These are phyloP conservation scores for Hymenoscyphus albidus DNA, from an alignment of 2,329 filamentous ascomycete genomes.

Conservation along the genomic window DNA sequence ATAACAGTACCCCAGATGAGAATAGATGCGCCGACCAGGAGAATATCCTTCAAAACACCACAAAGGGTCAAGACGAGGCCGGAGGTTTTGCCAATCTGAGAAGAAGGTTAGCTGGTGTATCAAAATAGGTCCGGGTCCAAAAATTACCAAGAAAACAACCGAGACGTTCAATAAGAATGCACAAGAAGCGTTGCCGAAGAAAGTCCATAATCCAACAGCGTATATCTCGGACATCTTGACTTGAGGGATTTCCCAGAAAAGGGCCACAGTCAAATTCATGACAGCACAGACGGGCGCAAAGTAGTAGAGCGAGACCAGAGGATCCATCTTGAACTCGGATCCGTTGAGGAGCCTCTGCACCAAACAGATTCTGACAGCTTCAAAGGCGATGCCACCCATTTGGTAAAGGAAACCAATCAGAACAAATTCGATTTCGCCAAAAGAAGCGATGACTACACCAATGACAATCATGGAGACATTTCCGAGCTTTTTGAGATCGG, in stretches of 20 bases:
- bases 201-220: conserved; percentile 67
- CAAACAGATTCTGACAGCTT: conserved; percentile 79
- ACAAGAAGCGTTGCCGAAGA: conserved; percentile 72
- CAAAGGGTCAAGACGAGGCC: conserved; percentile 82
- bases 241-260: conserved; percentile 69
- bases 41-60: conserved; percentile 83
- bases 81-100: conserved; percentile 80
- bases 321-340: conserved; percentile 88
- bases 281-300: conserved; percentile 79
- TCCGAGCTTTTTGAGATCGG: conserved; percentile 80
- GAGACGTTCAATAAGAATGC: conserved; percentile 82
- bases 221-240: conserved; percentile 68
- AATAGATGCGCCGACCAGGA: conserved; percentile 77
- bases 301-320: conserved; percentile 84
- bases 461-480: conserved; percentile 95
- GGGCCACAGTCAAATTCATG: conserved; percentile 73
- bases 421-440: conserved; percentile 94
- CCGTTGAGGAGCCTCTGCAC: conserved; percentile 79
- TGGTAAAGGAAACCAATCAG: conserved; percentile 76
- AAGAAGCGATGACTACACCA: conserved; percentile 89
- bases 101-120: conserved; percentile 10
- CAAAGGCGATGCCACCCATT: conserved; percentile 72
- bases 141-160: conserved; percentile 76
- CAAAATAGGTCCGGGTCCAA: background rate
- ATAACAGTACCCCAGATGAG: conserved; percentile 76